phyloP scores from a whole-genome alignment of 805 yeast species.

The Candida hispaniensis region DNA sequence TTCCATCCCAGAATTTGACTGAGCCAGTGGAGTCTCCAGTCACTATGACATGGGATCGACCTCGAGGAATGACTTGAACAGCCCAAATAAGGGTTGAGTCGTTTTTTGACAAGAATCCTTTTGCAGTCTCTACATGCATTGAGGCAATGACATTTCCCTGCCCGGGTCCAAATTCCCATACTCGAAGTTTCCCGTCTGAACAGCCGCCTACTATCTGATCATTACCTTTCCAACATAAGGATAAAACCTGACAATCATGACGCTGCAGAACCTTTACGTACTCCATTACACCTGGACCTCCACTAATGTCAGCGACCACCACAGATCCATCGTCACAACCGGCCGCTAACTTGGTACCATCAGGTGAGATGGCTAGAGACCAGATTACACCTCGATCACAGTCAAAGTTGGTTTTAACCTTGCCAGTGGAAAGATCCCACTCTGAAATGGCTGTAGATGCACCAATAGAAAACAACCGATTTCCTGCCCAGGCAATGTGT shows the following conservation, averaged over 20 bases:
- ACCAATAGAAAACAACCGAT: slow-evolving; percentile 80
- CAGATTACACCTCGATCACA: slow-evolving; percentile 91
- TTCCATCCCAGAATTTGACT: slow-evolving; percentile 84
- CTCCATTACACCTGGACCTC: slow-evolving; percentile 76
- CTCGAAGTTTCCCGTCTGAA: slow-evolving; percentile 83
- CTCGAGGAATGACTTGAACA: slow-evolving; percentile 49
- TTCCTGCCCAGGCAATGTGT: slow-evolving; percentile 70
- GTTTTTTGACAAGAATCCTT: slow-evolving; percentile 29
- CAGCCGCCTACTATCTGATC: slow-evolving; percentile 79
- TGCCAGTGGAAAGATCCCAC: slow-evolving; percentile 73
- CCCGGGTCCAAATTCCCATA: slow-evolving; percentile 47
- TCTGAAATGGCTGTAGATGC: slow-evolving; percentile 87
- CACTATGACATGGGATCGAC: slow-evolving; percentile 53
- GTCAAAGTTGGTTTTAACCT: slow-evolving; percentile 65
- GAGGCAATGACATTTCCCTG: slow-evolving; percentile 65
- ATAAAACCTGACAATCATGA: slow-evolving; percentile 71
- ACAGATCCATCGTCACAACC: slow-evolving; percentile 96
- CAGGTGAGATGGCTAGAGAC: slow-evolving; percentile 62
- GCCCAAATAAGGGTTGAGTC: slow-evolving; percentile 92
- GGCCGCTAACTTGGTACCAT: slow-evolving; percentile 58
- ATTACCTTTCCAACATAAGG: slow-evolving; percentile 64
- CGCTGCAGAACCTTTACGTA: slow-evolving; percentile 67
- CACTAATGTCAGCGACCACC: slow-evolving; percentile 71
- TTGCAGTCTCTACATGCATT: slow-evolving; percentile 84
- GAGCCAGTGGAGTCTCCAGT: slow-evolving; percentile 95